phyloP scores from a whole-genome alignment of 257 asterid species.

The Paulownia fortunei region DNA sequence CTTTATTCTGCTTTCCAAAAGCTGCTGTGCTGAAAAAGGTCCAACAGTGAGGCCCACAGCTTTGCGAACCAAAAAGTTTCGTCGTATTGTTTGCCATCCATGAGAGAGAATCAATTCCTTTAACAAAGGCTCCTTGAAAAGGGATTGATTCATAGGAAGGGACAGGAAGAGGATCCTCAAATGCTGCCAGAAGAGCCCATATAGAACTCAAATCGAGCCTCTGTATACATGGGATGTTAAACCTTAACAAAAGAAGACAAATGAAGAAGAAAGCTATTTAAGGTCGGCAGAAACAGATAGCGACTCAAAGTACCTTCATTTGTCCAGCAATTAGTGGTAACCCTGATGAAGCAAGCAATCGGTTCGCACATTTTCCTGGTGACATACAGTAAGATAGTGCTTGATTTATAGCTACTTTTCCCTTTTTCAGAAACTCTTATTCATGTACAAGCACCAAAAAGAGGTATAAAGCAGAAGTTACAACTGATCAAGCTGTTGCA shows the following conservation, averaged over 20 bases:
- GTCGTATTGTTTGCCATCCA: slow-evolving; percentile 90
- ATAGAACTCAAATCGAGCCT: slow-evolving; percentile 85
- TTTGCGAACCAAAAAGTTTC: slow-evolving; percentile 63
- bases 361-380: slow-evolving; percentile 97
- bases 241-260: slow-evolving; percentile 22
- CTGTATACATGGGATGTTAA: slow-evolving; percentile 46
- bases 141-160: slow-evolving; percentile 47
- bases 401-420: neutral
- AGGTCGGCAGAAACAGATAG: slow-evolving; percentile 27
- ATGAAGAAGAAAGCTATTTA: slow-evolving; percentile 5
- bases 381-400: slow-evolving; percentile 22
- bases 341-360: slow-evolving; percentile 89
- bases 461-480: neutral
- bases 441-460: slow-evolving; percentile 23
- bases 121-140: slow-evolving; percentile 91
- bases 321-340: slow-evolving; percentile 93
- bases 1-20: slow-evolving; percentile 82
- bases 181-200: slow-evolving; percentile 98
- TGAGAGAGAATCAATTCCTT: slow-evolving; percentile 85
- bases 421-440: neutral
- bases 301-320: slow-evolving; percentile 73
- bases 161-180: slow-evolving; percentile 82
- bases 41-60: slow-evolving; percentile 80
- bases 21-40: slow-evolving; percentile 86
- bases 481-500: neutral